Evolutionary conservation across 2,329 filamentous ascomycete species (phyloP), one percentile per base, ranked within the genome.

Genomic region (Aspergillus sp.): DNA sequence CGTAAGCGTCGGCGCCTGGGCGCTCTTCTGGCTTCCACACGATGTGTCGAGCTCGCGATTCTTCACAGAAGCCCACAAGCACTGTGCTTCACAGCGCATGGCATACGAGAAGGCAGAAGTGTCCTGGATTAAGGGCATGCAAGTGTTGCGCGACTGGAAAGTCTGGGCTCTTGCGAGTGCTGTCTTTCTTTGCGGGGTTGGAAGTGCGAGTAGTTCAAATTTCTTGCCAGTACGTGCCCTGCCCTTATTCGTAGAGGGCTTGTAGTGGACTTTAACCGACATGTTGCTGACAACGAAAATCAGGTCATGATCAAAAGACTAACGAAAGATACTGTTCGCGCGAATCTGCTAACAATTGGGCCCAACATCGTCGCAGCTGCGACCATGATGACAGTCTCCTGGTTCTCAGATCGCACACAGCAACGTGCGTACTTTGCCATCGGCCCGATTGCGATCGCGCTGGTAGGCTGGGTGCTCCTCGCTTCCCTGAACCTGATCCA

Each of bases 11-110:
- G 51, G 51, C 7, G n/a, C 17, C 15, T 54, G 30, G 51, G 51
- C 51, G 7, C 34, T 54, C 6, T n/a, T 54, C 28, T 54, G 51
- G 51, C 51, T 54, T n/a, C 51, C 51, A 11, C 51, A 31, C 28
- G 38, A 25, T 2, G 4, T 41, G 15, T 19, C n/a, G n/a, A 22
- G n/a, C n/a, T 47, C 45, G 9, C n/a, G 45, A 19, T 47, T 47
- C 45, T 47, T 47, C n/a, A 47, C 45, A 19, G n/a, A 19, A 25
- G 45, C 45, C 45, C 45, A 47, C 23, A 47, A 23, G n/a, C n/a
- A 25, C n/a, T 47, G 45, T 22, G 45, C 45, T 9, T 17, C 45
- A 9, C 45, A 47, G 23, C 45, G 45, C 9, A 47, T 47, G 45
- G 45, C n/a, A 9, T 11, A 25, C 45, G 45, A 47, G 13, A 47